A percentile compares a stretch with the other conserved stretches of the same genome.
These are phyloP conservation scores for Kingdonia uniflora DNA, from an alignment of 164 flowering plant species.

Conservation along the genomic window DNA sequence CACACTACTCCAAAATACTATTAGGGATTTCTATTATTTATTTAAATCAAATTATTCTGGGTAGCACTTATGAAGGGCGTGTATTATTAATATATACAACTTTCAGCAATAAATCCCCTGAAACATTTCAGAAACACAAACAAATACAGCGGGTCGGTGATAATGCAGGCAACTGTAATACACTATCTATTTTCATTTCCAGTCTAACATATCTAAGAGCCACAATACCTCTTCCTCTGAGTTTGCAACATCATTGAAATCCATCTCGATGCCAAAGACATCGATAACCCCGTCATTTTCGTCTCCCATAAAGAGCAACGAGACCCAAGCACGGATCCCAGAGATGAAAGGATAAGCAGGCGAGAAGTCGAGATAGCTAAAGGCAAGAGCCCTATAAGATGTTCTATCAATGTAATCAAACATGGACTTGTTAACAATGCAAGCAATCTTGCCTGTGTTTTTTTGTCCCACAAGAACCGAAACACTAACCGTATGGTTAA, in stretches of 20 bases:
- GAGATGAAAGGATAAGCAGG: slow-evolving; percentile 66
- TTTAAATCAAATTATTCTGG: no score
- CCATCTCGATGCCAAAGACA: slow-evolving; percentile 83
- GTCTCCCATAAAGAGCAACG: slow-evolving; percentile 66
- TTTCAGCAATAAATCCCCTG: no score
- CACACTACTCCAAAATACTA: no score
- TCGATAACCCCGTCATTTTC: slow-evolving; percentile 46
- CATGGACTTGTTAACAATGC: slow-evolving; percentile 49
- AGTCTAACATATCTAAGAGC: slow-evolving; percentile 88
- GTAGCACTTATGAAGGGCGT: no score
- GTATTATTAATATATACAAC: no score
- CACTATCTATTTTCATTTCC: slow-evolving; percentile 34
- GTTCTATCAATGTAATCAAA: slow-evolving; percentile 75
- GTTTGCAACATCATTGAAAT: slow-evolving; percentile 81
- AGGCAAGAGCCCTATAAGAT: slow-evolving; percentile 63
- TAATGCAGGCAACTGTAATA: background rate
- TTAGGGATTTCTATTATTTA: no score
- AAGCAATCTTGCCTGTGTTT: slow-evolving; percentile 60
- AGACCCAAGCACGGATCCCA: slow-evolving; percentile 74
- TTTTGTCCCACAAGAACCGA: slow-evolving; percentile 72
- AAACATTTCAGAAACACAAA: no score
- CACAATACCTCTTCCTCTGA: slow-evolving; percentile 72
- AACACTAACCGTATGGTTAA: slow-evolving; percentile 38
- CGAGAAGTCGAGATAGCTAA: slow-evolving; percentile 77
- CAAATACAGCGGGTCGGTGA: no score